Evolutionary conservation across 1,284 basidiomycete species (phyloP), one percentile per base, ranked within the genome.

Genomic region (Malassezia pachydermatis): DNA sequence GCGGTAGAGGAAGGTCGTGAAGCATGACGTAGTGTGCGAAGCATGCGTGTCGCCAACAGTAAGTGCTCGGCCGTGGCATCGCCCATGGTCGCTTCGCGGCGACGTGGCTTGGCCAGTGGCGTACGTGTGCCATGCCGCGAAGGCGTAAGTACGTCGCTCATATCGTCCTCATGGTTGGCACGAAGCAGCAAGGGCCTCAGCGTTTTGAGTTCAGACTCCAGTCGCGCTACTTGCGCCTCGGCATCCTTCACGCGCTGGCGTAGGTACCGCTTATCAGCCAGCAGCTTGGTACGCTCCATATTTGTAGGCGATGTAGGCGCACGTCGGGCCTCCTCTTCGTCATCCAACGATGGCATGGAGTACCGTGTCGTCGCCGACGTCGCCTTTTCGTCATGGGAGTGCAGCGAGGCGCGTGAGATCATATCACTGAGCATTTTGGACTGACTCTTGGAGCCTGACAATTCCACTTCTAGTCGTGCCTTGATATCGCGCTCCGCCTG

Each of bases 11-110:
- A 20, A 16, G 40, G 48, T 29, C 39, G 40, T 23, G 45, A 45
- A 35, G 59, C 52, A 27, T 58, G 60, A 14, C 61, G 59, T 41
- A 63, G 30, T 36, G 64, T 61, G 32, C 64, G 62, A 39, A 67
- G 41, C 25, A 66, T 58, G 24, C 67, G 53, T n/a, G 71, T 71
- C 3, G 74, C 73, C 8, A 72, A 63, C 30, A 75, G 59, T 13
- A 75, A 62, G 33, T 73, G 72, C 48, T 75, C 74, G 9, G 74
- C 62, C 49, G 73, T 72, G 36, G 74, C 74, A 55, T 75, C 74
- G 25, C 73, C 74, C 68, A 75, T 72, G 16, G 58, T 57, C 24
- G 59, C 57, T 16, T 54, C 56, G 25, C 62, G 56, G 17, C 56
- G 48, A 14, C 57, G 51, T 11, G 28, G 28, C 41, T 57, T 60